Conservation (phyloP, 306 rosid genomes). For the Abrus pulchellus region DNA sequence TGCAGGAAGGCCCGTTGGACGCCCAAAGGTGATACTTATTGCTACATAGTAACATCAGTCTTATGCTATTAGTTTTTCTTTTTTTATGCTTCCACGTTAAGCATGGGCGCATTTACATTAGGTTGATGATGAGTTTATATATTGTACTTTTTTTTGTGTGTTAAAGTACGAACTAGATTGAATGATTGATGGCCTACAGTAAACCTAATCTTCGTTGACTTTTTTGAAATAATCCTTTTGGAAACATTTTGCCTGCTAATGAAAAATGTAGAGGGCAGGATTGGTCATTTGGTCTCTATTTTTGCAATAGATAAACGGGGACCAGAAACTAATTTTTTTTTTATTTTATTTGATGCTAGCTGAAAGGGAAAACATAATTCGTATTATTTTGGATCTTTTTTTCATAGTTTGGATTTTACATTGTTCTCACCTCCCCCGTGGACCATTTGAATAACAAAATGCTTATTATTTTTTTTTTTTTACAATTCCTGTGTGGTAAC, state of each 20-base stretch:
- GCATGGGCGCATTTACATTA: constrained; percentile 6
- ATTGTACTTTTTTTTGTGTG: not conserved
- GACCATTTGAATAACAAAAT: too few species aligned
- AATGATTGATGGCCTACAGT: not conserved
- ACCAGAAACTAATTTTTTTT: too few species aligned
- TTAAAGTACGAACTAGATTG: not conserved
- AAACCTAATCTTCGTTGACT: constrained; percentile 10
- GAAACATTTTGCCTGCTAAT: not conserved
- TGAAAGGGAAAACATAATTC: not conserved
- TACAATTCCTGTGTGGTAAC: too few species aligned
- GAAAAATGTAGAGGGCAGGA: not conserved
- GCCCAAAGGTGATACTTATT: constrained; percentile 69
- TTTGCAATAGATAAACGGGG: too few species aligned
- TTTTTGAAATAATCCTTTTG: not conserved
- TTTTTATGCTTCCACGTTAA: not conserved
- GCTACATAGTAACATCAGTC: not conserved
- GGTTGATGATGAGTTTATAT: not conserved
- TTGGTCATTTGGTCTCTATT: too few species aligned
- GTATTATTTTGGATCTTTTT: not conserved
- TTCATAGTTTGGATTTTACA: too few species aligned
- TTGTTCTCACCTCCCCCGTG: too few species aligned
- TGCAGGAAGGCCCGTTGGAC: constrained; percentile 61
- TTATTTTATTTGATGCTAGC: not conserved
- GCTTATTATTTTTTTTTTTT: too few species aligned
- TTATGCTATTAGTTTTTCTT: not conserved